phyloP scores from a whole-genome alignment of 2,329 filamentous ascomycete species.

The Phoma sp. region DNA sequence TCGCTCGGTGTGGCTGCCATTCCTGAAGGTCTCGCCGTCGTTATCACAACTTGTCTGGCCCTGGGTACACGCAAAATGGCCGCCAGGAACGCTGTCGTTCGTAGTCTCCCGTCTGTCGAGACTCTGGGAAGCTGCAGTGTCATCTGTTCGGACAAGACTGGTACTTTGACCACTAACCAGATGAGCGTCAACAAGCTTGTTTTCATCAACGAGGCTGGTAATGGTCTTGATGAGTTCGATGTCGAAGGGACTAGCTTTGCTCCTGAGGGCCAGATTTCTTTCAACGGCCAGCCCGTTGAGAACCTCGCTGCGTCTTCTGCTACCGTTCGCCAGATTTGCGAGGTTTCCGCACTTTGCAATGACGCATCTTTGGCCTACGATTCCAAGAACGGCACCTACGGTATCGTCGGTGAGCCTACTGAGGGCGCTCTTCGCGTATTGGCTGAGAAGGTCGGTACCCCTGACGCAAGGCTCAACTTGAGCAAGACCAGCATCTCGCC shows the following conservation, averaged over 20 bases:
- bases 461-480: constrained; percentile 66
- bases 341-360: constrained; percentile 81
- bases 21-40: constrained; percentile 94
- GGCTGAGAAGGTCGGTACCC: constrained; percentile 92
- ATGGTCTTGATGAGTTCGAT: constrained; percentile 80
- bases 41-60: constrained; percentile 98
- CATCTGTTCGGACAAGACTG: constrained; percentile 99
- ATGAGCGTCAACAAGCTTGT: constrained; percentile 98
- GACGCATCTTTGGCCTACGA: constrained; percentile 86
- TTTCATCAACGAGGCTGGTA: constrained; percentile 76
- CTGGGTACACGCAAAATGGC: constrained; percentile 98
- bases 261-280: constrained; percentile 76
- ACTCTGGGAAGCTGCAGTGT: constrained; percentile 98
- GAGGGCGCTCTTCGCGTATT: constrained; percentile 91
- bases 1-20: constrained; percentile 98
- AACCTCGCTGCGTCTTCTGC: constrained; percentile 74
- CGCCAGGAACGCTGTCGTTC: constrained; percentile 95
- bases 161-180: constrained; percentile 96
- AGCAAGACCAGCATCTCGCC: constrained; percentile 56
- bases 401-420: constrained; percentile 90
- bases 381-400: constrained; percentile 73
- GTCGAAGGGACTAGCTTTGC: constrained; percentile 93
- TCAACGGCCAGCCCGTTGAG: constrained; percentile 70
- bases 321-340: constrained; percentile 79
- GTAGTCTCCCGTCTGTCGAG: constrained; percentile 95